These are phyloP conservation scores for Phytopythium montanum DNA, from an alignment of 352 stramenopile genomes.

Conservation along the genomic window DNA sequence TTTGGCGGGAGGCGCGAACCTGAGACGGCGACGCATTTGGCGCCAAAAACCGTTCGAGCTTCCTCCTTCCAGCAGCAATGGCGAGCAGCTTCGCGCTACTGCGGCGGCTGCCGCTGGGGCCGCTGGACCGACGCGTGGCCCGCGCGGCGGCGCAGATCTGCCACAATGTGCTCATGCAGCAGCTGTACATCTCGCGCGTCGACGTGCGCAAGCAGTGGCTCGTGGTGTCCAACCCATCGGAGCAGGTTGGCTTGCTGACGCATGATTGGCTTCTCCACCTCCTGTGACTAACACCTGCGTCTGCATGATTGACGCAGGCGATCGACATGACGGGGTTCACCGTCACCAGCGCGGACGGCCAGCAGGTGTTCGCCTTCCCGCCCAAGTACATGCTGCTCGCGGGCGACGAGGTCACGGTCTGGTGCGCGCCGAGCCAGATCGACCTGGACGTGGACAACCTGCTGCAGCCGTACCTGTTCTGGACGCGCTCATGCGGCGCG, in stretches of 20 bases:
- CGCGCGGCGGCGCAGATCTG: constrained; percentile 82
- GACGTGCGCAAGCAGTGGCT: constrained; percentile 76
- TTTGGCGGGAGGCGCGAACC: constrained; percentile 3
- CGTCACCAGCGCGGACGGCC: constrained; percentile 39
- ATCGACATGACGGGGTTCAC: constrained; percentile 72
- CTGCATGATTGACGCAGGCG: constrained; percentile 8
- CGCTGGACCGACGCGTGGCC: constrained; percentile 64
- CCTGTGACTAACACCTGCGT: neutral
- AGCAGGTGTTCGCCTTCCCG: constrained; percentile 63
- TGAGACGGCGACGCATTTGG: neutral
- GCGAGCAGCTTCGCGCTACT: constrained; percentile 62
- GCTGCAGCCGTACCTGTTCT: constrained; percentile 79
- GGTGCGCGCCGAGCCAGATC: constrained; percentile 57
- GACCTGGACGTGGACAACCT: constrained; percentile 76
- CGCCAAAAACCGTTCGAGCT: constrained; percentile 3
- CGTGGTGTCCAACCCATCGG: constrained; percentile 79
- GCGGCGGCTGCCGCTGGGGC: constrained; percentile 53
- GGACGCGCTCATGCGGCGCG: constrained; percentile 54
- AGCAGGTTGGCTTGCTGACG: constrained; percentile 22
- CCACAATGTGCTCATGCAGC: constrained; percentile 81
- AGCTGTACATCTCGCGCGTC: constrained; percentile 80
- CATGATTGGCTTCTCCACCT: neutral
- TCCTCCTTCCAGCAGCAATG: neutral
- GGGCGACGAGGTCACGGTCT: constrained; percentile 81
- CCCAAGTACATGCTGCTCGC: constrained; percentile 58